Conservation (phyloP, 345 rosid genomes). For the Populus tremula region DNA sequence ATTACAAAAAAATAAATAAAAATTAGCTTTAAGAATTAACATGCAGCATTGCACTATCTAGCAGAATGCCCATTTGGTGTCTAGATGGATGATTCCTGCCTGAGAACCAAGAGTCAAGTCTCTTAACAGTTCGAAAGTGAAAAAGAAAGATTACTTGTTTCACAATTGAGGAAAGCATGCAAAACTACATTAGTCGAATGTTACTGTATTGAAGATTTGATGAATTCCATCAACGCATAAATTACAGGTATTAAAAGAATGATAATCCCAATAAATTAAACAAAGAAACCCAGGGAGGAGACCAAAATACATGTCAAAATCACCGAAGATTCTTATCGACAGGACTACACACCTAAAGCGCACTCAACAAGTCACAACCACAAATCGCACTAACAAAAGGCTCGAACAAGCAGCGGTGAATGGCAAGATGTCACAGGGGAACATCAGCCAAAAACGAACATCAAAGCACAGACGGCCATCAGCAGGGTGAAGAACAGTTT, state of each 20-base stretch:
- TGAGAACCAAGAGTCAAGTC: background rate
- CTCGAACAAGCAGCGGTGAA: slow-evolving; percentile 9
- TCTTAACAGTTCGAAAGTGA: background rate
- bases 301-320: slow-evolving; percentile 27
- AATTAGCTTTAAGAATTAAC: no score
- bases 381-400: slow-evolving; percentile 26
- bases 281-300: slow-evolving; percentile 15
- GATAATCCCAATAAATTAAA: slow-evolving; percentile 31
- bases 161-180: background rate
- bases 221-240: slow-evolving; percentile 32
- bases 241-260: slow-evolving; percentile 43
- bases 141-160: background rate
- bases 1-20: no score
- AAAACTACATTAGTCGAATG: slow-evolving; percentile 1
- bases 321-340: slow-evolving; percentile 31
- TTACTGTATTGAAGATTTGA: slow-evolving; percentile 31
- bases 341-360: slow-evolving; percentile 33
- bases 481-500: slow-evolving; percentile 35
- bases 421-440: slow-evolving; percentile 15
- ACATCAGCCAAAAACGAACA: slow-evolving; percentile 18
- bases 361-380: slow-evolving; percentile 26
- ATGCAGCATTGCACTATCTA: no score
- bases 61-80: no score
- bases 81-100: background rate
- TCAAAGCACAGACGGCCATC: slow-evolving; percentile 25